Base-by-base conservation (phyloP, 768 basidiomycete species). In the Tephrocybe sp. region DNA sequence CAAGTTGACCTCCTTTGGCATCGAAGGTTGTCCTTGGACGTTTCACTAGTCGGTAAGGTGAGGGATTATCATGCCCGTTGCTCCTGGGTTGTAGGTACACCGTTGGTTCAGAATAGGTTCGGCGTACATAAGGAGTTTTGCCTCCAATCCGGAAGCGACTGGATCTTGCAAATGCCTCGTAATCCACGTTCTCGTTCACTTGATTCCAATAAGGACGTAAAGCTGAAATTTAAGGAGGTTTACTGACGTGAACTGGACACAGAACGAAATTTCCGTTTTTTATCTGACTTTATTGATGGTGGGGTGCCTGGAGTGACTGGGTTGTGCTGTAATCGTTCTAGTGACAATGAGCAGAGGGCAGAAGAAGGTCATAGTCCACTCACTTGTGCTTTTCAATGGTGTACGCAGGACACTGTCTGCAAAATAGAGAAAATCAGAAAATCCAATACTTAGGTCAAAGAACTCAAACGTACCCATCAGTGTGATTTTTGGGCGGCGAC, bases 331-430 rank as follows among this genome's bases (percentile, higher is more conserved):
- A 25, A 38, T n/a, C 21, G 41, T 42, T 33, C 42, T 50, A 18
- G 17, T 12, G 15, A 39, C 10, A 23, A 20, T 17, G 41, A 46
- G 21, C 34, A 10, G 17, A 24, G 15, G 26, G 41, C 28, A 21
- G 17, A 3, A 23, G 11, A n/a, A 14, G 28, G 17, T 12, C 18
- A n/a, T 9, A 40, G 20, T 17, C 17, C 10, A 15, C 48, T 40
- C 37, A 45, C 50, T n/a, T n/a, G n/a, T 51, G 24, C 42, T 12
- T 28, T 51, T 51, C 34, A 54, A 36, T 9, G 53, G 53, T 40
- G 53, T 54, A 20, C 44, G 53, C 37, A 54, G 30, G n/a, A 54
- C 43, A 20, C 53, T 36, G 25, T 54, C 53, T 54, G 21, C 28
- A 30, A 10, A 41, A 41, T 11, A 21, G 12, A 23, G 12, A 24